Conservation (phyloP, 169 alveolate species). For the Perkinsus marinus region DNA sequence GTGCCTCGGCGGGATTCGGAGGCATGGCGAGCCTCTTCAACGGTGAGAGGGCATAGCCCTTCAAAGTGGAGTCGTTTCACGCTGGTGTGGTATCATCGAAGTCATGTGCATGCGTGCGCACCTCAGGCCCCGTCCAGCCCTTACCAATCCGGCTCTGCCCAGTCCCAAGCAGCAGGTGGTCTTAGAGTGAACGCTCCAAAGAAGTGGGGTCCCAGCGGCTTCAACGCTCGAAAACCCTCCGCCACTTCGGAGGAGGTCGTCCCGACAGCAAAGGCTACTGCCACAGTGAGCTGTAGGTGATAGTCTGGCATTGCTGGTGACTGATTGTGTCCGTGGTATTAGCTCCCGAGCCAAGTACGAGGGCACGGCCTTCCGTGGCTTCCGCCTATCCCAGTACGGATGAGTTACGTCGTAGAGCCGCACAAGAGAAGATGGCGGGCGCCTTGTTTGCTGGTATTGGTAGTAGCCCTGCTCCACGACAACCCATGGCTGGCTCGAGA, state of each 20-base stretch:
- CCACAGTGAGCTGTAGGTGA: not conserved
- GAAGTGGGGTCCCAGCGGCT: not conserved
- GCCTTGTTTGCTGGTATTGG: slow-evolving; percentile 13
- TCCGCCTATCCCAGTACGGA: not conserved
- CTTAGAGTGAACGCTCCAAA: not conserved
- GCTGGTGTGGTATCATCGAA: too few relatives aligned
- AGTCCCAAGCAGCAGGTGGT: not conserved
- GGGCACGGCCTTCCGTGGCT: not conserved
- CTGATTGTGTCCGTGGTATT: not conserved
- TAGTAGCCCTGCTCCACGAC: not conserved
- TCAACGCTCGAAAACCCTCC: not conserved
- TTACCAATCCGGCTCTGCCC: not conserved
- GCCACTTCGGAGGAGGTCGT: not conserved
- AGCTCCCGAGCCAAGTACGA: not conserved
- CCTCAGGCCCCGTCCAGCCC: not conserved
- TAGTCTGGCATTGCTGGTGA: not conserved
- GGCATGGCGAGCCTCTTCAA: not conserved
- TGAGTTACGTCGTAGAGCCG: not conserved
- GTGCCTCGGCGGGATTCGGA: not conserved
- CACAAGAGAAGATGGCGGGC: slow-evolving; percentile 12
- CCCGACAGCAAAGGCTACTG: not conserved
- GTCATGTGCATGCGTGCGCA: too few relatives aligned
- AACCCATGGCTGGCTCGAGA: not conserved
- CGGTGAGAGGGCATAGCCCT: too few relatives aligned
- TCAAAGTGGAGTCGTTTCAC: too few relatives aligned